A percentile compares a stretch with the other conserved stretches of the same genome.
Evolutionary conservation across 2,329 filamentous ascomycete genomes (phyloP).

Genomic region (Myriosclerotinia duriaeana): DNA sequence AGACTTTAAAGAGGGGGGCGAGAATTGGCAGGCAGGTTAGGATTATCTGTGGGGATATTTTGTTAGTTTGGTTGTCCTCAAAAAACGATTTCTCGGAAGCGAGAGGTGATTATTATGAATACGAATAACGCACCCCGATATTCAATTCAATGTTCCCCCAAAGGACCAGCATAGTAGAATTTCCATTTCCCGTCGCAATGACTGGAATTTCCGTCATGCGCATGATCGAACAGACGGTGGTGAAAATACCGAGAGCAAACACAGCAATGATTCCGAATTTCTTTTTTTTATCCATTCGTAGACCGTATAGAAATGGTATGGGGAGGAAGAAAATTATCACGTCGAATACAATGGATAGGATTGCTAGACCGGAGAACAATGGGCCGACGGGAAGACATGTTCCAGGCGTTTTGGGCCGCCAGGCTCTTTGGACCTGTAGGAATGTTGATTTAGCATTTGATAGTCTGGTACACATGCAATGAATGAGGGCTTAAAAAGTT

Average conservation of each 20-base stretch:
- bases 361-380: background rate
- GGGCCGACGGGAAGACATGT: conserved; percentile 11
- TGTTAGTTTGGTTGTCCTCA: background rate
- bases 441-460: background rate
- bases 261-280: conserved; percentile 28
- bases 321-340: conserved; percentile 28
- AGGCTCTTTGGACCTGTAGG: conserved; percentile 3
- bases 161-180: conserved; percentile 15
- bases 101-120: too few species aligned
- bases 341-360: conserved; percentile 15
- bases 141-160: conserved; percentile 21
- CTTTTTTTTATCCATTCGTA: conserved; percentile 26
- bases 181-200: conserved; percentile 39
- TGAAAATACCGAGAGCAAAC: conserved; percentile 27
- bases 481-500: background rate
- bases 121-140: conserved; percentile 1
- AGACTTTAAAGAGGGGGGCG: conserved; percentile 25
- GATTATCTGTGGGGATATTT: conserved; percentile 23
- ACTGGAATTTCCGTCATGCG: conserved; percentile 18
- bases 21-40: conserved; percentile 29
- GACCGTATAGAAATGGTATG: conserved; percentile 25
- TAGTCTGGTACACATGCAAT: background rate
- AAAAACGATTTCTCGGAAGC: too few species aligned
- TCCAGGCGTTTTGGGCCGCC: conserved; percentile 6
- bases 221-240: conserved; percentile 22